These are phyloP conservation scores for Mortierella sp. DNA, from an alignment of 371 early-diverging fungal species.

Conservation along the genomic window DNA sequence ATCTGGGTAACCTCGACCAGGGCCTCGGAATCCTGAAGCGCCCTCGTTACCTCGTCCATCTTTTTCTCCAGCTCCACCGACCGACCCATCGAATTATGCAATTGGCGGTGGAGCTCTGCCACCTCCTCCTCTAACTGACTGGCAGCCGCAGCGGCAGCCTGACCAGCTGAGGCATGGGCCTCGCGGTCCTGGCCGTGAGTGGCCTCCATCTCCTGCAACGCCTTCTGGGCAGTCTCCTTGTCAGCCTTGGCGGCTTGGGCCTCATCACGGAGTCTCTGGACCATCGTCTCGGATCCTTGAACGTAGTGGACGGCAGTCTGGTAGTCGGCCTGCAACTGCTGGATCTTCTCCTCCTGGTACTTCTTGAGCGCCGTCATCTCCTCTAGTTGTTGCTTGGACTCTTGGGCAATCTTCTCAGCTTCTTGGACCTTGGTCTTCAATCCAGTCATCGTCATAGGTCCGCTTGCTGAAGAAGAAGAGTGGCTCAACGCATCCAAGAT, in stretches of 20 bases:
- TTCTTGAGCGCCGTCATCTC: slow-evolving; percentile 29
- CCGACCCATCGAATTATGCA: slow-evolving; percentile 49
- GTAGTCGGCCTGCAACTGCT: slow-evolving; percentile 57
- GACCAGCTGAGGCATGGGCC: slow-evolving; percentile 18
- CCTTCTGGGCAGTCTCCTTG: slow-evolving; percentile 15
- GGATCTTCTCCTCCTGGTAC: slow-evolving; percentile 44
- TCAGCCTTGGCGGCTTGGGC: slow-evolving; percentile 40
- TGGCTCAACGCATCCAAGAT: slow-evolving; percentile 48
- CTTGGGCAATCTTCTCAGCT: slow-evolving; percentile 32
- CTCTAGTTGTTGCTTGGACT: slow-evolving; percentile 27
- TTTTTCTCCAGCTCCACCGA: slow-evolving; percentile 48
- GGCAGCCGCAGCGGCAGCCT: slow-evolving; percentile 15
- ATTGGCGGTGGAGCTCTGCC: slow-evolving; percentile 36
- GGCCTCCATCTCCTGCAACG: slow-evolving; percentile 25
- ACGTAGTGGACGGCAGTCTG: slow-evolving; percentile 59
- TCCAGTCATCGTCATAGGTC: slow-evolving; percentile 19
- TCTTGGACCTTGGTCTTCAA: slow-evolving; percentile 36
- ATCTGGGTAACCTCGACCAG: slow-evolving; percentile 20
- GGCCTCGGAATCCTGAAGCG: slow-evolving; percentile 33
- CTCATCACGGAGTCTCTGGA: slow-evolving; percentile 55
- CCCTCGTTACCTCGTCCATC: slow-evolving; percentile 25
- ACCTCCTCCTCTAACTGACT: slow-evolving; percentile 42
- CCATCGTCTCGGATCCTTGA: slow-evolving; percentile 52
- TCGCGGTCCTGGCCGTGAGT: slow-evolving; percentile 30
- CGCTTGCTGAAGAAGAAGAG: not conserved